Percentiles rank a stretch among this genome's conserved stretches.
Evolutionary conservation across 208 protist genomes (phyloP).

Genomic region (Novymonas esmeraldas): DNA sequence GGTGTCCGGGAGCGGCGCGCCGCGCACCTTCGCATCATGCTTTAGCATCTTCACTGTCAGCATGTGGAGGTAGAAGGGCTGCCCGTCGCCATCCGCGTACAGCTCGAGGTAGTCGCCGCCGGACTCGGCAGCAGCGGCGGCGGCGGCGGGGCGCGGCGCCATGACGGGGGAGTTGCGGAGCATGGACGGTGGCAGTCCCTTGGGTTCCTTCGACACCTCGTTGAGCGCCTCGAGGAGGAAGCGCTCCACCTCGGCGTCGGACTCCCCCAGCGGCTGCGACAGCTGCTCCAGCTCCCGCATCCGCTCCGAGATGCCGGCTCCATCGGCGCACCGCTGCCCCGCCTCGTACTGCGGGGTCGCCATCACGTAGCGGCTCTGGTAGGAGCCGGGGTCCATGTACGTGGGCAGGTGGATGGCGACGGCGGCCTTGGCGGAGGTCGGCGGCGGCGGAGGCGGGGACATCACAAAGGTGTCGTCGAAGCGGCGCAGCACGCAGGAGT

Average conservation of each 20-base stretch:
- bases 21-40: slow-evolving; percentile 69
- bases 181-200: slow-evolving; percentile 40
- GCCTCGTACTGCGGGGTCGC: slow-evolving; percentile 55
- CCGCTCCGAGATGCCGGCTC: slow-evolving; percentile 46
- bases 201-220: slow-evolving; percentile 55
- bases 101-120: slow-evolving; percentile 52
- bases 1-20: slow-evolving; percentile 39
- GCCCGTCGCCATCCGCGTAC: slow-evolving; percentile 78
- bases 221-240: slow-evolving; percentile 61
- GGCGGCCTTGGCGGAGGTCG: background rate
- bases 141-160: slow-evolving; percentile 16
- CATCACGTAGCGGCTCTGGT: slow-evolving; percentile 78
- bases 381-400: slow-evolving; percentile 51
- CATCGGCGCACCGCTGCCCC: slow-evolving; percentile 51
- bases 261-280: slow-evolving; percentile 50
- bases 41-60: slow-evolving; percentile 78
- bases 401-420: slow-evolving; percentile 38
- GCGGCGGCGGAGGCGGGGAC: background rate
- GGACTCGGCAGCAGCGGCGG: background rate
- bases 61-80: slow-evolving; percentile 85
- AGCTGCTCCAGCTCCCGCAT: slow-evolving; percentile 45
- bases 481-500: slow-evolving; percentile 69
- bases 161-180: slow-evolving; percentile 45
- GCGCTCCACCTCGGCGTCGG: slow-evolving; percentile 50
- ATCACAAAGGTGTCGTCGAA: slow-evolving; percentile 59